Percentiles rank a stretch among this genome's conserved stretches.
Evolutionary conservation across 805 yeast species (phyloP).

Genomic region (Brettanomyces sp.): DNA sequence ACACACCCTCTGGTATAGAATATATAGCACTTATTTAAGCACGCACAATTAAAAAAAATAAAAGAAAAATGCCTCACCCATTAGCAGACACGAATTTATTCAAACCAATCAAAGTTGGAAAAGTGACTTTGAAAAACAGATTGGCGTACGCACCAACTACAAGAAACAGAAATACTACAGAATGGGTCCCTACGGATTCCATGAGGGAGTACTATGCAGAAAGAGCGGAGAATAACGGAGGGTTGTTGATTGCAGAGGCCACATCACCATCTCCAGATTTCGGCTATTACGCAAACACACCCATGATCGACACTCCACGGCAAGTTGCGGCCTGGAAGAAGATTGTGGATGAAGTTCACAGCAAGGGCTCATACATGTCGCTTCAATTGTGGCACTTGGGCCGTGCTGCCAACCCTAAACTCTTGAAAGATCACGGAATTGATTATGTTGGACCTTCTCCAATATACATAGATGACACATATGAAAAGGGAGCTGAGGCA

Average conservation of each 20-base stretch:
- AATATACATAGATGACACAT: slow-evolving; percentile 29
- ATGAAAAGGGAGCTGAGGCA: slow-evolving; percentile 25
- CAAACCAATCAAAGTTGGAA: slow-evolving; percentile 37
- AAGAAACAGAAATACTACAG: slow-evolving; percentile 31
- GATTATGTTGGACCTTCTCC: slow-evolving; percentile 28
- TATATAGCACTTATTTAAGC: too few species aligned
- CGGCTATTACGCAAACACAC: slow-evolving; percentile 34
- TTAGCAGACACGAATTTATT: slow-evolving; percentile 21
- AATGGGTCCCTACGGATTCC: slow-evolving; percentile 37
- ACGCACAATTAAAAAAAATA: neutral
- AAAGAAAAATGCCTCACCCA: slow-evolving; percentile 1
- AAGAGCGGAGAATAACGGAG: slow-evolving; percentile 46
- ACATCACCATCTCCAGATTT: slow-evolving; percentile 36
- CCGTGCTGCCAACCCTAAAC: slow-evolving; percentile 27
- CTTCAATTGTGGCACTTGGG: slow-evolving; percentile 49
- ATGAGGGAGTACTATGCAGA: slow-evolving; percentile 45
- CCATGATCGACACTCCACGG: slow-evolving; percentile 40
- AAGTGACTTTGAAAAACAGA: slow-evolving; percentile 28
- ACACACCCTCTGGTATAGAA: too few species aligned
- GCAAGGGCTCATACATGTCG: slow-evolving; percentile 34
- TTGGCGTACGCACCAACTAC: slow-evolving; percentile 44
- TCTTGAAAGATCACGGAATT: slow-evolving; percentile 27
- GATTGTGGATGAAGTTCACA: slow-evolving; percentile 41
- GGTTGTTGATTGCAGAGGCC: slow-evolving; percentile 54
- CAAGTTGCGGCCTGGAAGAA: slow-evolving; percentile 43